phyloP scores from a whole-genome alignment of 2,329 filamentous ascomycete species.

The Nemania serpens region DNA sequence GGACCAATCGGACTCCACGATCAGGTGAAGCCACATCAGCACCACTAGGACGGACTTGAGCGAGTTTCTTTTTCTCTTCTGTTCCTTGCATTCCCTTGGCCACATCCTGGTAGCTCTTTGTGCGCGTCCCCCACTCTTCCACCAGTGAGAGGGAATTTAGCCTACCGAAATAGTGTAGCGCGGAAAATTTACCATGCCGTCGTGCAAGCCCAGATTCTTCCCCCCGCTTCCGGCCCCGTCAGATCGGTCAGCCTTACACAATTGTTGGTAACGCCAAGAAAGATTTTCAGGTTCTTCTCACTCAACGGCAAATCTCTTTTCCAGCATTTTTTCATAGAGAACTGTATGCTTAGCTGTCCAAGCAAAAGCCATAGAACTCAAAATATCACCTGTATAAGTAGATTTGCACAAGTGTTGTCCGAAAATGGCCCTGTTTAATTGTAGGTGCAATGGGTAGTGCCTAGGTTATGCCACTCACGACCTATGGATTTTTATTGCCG shows the following conservation, averaged over 20 bases:
- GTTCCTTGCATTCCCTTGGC: neutral
- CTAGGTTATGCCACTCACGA: neutral
- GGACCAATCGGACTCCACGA: slow-evolving; percentile 14
- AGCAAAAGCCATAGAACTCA: neutral
- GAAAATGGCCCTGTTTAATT: neutral
- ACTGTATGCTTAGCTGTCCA: neutral
- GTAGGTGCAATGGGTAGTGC: slow-evolving; percentile 7
- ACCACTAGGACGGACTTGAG: neutral
- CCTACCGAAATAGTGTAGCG: neutral
- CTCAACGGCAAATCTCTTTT: neutral
- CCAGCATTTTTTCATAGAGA: neutral
- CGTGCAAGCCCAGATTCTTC: neutral
- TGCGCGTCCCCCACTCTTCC: neutral
- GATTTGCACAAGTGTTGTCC: neutral
- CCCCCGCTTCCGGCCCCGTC: slow-evolving; percentile 6
- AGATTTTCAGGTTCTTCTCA: neutral
- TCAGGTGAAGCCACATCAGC: slow-evolving; percentile 5
- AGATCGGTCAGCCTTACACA: slow-evolving; percentile 20
- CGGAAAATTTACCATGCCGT: no score
- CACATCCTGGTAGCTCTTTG: neutral
- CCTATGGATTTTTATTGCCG: no score
- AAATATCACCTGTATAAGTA: neutral
- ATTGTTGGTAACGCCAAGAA: slow-evolving; percentile 1
- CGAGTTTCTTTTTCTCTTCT: slow-evolving; percentile 5
- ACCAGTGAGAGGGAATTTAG: neutral